These are phyloP conservation scores for Trichomonas tenax DNA, from an alignment of 208 protist genomes.

Conservation along the genomic window DNA sequence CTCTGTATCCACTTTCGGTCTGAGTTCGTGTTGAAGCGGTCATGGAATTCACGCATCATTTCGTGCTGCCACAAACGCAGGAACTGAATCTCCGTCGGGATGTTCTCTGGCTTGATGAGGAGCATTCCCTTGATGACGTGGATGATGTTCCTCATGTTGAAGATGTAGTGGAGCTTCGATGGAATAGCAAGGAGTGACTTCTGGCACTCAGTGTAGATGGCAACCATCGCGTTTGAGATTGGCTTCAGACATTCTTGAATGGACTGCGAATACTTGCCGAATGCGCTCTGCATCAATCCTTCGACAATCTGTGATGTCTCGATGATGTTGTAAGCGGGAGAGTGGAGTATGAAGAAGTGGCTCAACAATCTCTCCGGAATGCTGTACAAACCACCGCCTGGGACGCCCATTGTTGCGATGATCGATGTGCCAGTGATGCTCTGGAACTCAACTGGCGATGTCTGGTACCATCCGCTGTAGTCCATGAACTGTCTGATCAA, in stretches of 20 bases:
- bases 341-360: constrained; percentile 75
- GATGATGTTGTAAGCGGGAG: background rate
- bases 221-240: constrained; percentile 36
- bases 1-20: constrained; percentile 64
- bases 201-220: constrained; percentile 34
- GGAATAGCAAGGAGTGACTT: constrained; percentile 71
- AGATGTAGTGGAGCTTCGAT: constrained; percentile 88
- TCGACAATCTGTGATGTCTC: constrained; percentile 46
- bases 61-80: constrained; percentile 78
- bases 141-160: constrained; percentile 87
- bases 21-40: constrained; percentile 70
- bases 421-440: constrained; percentile 71
- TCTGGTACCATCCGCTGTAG: constrained; percentile 84
- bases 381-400: constrained; percentile 76
- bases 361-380: constrained; percentile 85
- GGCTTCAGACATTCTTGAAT: constrained; percentile 47
- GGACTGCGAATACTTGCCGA: constrained; percentile 37
- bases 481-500: constrained; percentile 84
- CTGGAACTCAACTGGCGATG: constrained; percentile 75
- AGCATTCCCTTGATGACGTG: constrained; percentile 55
- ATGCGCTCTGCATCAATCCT: constrained; percentile 36
- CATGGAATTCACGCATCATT: constrained; percentile 76
- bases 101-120: background rate
- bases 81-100: constrained; percentile 37
- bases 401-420: constrained; percentile 74